Base-by-base conservation (phyloP, 164 flowering plant genomes). In the Sextonia rubra region DNA sequence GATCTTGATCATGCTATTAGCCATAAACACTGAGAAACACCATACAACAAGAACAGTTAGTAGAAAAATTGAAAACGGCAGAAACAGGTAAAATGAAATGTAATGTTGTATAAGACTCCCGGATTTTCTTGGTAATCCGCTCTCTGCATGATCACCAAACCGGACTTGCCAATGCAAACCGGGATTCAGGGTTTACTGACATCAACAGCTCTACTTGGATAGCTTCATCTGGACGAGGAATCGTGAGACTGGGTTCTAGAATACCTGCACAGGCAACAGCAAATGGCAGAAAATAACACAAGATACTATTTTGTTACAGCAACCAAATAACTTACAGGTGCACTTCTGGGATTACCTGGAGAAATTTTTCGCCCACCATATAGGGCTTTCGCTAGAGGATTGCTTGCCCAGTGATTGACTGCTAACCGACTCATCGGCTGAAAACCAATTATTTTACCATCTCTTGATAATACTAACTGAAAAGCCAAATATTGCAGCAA, bases 371-470 rank as follows among this genome's bases (percentile, higher is more conserved):
- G 80, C 55, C 90, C 88, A 26, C 82, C 82, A 73, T 90, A 88
- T n/a, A 94, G 83, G 76, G 87, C 89, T 73, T 77, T 85, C 14
- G 94, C 80, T 64, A 94, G 77, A 60, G 97, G 97, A 78, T 89
- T 92, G 17, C 82, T 77, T 60, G 94, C 91, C 97, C 97, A 92
- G 63, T 87, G 80, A 77, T 90, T 91, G 64, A 91, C 92, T 69
- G 92, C 97, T 22, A 82, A 83, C 61, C 85, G 82, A 76, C 88
- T 94, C 47, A 85, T 86, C 3, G 97, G 98, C 82, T 87, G 91
- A 75, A 94, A 88, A 23, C 97, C 97, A 56, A 91, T 80, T 27
- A 91, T 73, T 68, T 78, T 79, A 9, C 95, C 95, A 23, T 87
- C 90, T 63, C 69, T 70, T 47, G 97, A 86, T 72, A 89, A 69